Base-by-base conservation (phyloP, 1,284 basidiomycete species). In the Austroboletus niveus region DNA sequence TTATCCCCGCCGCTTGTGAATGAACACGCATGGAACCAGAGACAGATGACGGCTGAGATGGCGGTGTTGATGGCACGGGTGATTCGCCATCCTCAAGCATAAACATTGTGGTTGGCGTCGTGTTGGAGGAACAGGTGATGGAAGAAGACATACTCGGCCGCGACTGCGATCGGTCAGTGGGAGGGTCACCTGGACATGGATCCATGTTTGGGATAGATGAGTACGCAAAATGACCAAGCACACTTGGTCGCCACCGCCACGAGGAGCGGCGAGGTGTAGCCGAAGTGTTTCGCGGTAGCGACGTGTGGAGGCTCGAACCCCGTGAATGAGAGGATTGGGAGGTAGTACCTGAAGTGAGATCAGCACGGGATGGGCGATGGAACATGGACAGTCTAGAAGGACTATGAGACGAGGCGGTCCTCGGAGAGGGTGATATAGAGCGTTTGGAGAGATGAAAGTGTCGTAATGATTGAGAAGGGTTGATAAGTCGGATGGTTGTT, bases 111-210 rank as follows among this genome's bases (percentile, higher is more conserved):
- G 75, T 75, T 15, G 72, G 68, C 15, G 73, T 69, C 5, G 75
- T 75, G 47, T 68, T 65, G 15, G 81, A 79, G 38, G 77, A 79
- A 58, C 72, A 79, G 31, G 84, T 85, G 46, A 79, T 74, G 10
- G 74, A 76, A 17, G 85, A 87, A 38, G 84, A 87, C 52, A 85
- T 75, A 62, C 85, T 87, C 10, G 82, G 83, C 30, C 85, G 78
- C 27, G 85, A 80, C 41, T 85, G 79, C 22, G 84, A 80, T 42
- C 74, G 78, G 31, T 78, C 69, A 50, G 71, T 72, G 22, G 64
- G 60, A 22, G 71, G 64, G 49, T 79, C 77, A 11, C 74, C 51
- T 61, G 68, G 52, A 70, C 71, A 44, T 65, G 58, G 56, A 72
- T 73, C 54, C 64, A 58, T 58, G 72, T 73, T 53, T 70, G 73